Evolutionary conservation across 2,329 filamentous ascomycete genomes (phyloP).

Genomic region (Phaeosphaeriaceae sp.): DNA sequence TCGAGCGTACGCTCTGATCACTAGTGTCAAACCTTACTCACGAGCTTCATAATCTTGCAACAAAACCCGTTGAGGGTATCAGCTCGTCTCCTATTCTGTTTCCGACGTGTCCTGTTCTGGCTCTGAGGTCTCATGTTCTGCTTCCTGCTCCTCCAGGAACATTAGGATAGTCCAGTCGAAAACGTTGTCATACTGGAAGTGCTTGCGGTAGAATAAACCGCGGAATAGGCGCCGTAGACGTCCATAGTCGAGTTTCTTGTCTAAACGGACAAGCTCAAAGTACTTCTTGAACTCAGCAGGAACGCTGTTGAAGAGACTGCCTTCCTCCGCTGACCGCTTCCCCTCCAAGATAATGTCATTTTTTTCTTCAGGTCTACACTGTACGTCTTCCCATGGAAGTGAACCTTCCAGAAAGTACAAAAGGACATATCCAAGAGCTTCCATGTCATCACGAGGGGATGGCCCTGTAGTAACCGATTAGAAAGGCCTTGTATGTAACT

Average conservation of each 20-base stretch:
- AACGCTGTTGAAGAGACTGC: conserved; percentile 1
- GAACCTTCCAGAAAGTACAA: conserved; percentile 99
- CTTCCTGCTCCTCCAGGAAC: conserved; percentile 5
- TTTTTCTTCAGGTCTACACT: too few relatives aligned
- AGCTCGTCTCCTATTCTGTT: too few relatives aligned
- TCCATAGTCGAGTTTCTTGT: conserved; percentile 13
- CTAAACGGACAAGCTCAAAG: conserved; percentile 12
- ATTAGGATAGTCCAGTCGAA: conserved; percentile 23
- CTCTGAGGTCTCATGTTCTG: background rate
- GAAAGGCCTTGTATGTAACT: background rate
- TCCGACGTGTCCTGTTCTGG: background rate
- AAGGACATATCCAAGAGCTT: conserved; percentile 98
- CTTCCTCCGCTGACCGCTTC: background rate
- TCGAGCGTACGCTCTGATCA: too few relatives aligned
- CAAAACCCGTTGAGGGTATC: too few relatives aligned
- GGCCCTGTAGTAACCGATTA: conserved; percentile 68
- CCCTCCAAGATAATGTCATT: conserved; percentile 10
- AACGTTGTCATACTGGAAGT: conserved; percentile 22
- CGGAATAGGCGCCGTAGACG: conserved; percentile 19
- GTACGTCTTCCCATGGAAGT: conserved; percentile 94
- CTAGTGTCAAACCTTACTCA: too few relatives aligned
- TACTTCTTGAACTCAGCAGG: conserved; percentile 18
- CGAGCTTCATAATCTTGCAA: too few relatives aligned
- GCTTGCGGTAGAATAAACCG: conserved; percentile 16
- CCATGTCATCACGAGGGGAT: conserved; percentile 99